Evolutionary conservation across 2,329 filamentous ascomycete genomes (phyloP).

Genomic region (Phialemoniopsis sp.): DNA sequence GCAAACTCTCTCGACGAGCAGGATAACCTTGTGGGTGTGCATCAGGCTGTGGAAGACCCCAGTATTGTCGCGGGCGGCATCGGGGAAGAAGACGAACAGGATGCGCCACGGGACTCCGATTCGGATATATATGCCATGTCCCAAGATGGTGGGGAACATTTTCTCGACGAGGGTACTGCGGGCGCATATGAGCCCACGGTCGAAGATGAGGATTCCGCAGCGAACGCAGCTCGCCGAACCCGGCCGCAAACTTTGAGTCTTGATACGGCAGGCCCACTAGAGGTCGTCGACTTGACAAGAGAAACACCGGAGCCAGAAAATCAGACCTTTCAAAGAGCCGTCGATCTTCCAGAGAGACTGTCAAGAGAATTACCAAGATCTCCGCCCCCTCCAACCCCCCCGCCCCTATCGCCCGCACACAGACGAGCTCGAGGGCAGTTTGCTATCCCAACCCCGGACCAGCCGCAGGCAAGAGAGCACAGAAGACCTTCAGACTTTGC

Average conservation of each 20-base stretch:
- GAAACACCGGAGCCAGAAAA: no score
- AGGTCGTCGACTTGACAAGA: no score
- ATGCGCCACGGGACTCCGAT: no score
- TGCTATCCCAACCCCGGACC: neutral
- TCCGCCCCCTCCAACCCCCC: constrained; percentile 3
- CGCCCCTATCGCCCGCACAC: neutral
- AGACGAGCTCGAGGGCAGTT: neutral
- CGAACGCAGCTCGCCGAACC: no score
- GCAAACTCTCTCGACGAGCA: constrained; percentile 5
- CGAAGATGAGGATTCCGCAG: no score
- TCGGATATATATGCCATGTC: no score
- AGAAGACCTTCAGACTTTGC: constrained; percentile 36
- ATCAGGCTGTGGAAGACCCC: constrained; percentile 1
- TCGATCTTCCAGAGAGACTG: neutral
- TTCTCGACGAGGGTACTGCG: no score
- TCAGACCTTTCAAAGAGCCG: no score
- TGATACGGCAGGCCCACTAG: no score
- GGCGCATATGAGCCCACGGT: no score
- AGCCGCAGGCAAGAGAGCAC: neutral
- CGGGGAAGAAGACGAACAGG: neutral
- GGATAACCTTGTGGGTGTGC: neutral
- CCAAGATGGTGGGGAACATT: no score
- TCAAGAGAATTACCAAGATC: neutral
- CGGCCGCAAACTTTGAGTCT: no score
- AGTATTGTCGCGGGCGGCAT: constrained; percentile 1